Evolutionary conservation across 176 grass and related monocot genomes (phyloP), one percentile per base, ranked within the genome.

Genomic region (Musa beccarii): DNA sequence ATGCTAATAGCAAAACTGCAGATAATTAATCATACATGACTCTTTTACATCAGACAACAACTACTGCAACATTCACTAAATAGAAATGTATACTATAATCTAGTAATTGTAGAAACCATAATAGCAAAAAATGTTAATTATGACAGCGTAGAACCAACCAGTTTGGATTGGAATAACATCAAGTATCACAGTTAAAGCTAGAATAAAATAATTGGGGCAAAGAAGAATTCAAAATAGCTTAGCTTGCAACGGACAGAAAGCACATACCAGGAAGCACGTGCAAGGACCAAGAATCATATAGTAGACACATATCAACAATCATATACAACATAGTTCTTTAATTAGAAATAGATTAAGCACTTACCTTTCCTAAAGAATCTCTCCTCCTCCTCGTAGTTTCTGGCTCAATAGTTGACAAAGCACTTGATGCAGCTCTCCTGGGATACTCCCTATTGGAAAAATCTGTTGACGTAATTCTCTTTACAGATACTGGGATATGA

Each of bases 311-410:
- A 66, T 66, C 5, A 26, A 66, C 24, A 22, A 9, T 24, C 63
- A 29, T 13, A 24, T 14, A 24, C 1, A 66, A 26, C 34, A 43
- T 16, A 74, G 16, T 17, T 24, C 43, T 19, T 11, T 63, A 76
- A 16, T 49, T 23, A 51, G 14, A 59, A 59, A 75, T n/a, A 56
- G 10, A 54, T 83, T n/a, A 73, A 54, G 65, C 81, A 83, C 72
- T 89, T 92, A 96, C 89, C 83, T 63, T 81, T 83, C 90, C 87
- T 81, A 93, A 82, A 68, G 88, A 97, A 59, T 97, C 88, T 82
- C 90, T 86, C 79, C 93, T 90, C 85, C 93, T 90, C 20, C 93
- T 80, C 51, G 86, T 80, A 53, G 85, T 97, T 78, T 93, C 85
- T 72, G 86, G 81, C 68, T 93, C 94, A 73, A 75, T 34, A 84